Evolutionary conservation across 2,329 filamentous ascomycete genomes (phyloP).

Genomic region (Sodiomyces alkalinus): DNA sequence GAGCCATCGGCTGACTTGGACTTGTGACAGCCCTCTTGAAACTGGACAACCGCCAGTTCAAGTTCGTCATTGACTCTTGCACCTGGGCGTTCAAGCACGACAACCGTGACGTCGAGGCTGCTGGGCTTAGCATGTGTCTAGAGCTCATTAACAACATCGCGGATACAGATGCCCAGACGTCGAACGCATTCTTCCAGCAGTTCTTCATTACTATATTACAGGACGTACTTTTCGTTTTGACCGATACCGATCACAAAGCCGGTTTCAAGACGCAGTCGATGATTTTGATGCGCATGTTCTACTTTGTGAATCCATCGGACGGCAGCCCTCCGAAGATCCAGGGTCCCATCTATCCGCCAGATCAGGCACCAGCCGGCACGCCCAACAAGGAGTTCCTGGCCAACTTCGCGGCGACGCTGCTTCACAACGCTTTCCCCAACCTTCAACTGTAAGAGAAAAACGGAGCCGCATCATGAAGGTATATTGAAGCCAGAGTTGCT

Average conservation of each 20-base stretch:
- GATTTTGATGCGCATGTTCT: slow-evolving; percentile 89
- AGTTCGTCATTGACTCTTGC: slow-evolving; percentile 98
- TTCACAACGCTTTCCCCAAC: slow-evolving; percentile 87
- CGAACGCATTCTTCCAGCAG: slow-evolving; percentile 92
- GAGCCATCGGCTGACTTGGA: too few species aligned
- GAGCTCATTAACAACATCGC: slow-evolving; percentile 97
- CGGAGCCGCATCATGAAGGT: background rate
- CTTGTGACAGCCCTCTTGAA: slow-evolving; percentile 56
- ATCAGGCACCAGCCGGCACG: slow-evolving; percentile 71
- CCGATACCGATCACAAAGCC: slow-evolving; percentile 95
- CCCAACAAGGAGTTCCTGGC: slow-evolving; percentile 82
- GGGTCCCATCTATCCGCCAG: slow-evolving; percentile 74
- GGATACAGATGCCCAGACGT: slow-evolving; percentile 71
- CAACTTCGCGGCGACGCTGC: slow-evolving; percentile 69
- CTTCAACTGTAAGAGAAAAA: slow-evolving; percentile 69
- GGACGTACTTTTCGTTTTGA: slow-evolving; percentile 96
- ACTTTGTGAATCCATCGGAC: slow-evolving; percentile 68
- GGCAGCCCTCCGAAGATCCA: slow-evolving; percentile 67
- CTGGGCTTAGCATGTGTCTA: slow-evolving; percentile 93
- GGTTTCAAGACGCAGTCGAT: slow-evolving; percentile 97
- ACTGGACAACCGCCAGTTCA: slow-evolving; percentile 92
- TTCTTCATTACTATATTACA: slow-evolving; percentile 94
- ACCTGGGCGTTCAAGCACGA: slow-evolving; percentile 99
- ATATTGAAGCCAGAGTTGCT: too few species aligned
- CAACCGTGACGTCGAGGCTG: slow-evolving; percentile 93